Evolutionary conservation across 345 rosid genomes (phyloP), one percentile per base, ranked within the genome.

Genomic region (Pelargonium nanum): DNA sequence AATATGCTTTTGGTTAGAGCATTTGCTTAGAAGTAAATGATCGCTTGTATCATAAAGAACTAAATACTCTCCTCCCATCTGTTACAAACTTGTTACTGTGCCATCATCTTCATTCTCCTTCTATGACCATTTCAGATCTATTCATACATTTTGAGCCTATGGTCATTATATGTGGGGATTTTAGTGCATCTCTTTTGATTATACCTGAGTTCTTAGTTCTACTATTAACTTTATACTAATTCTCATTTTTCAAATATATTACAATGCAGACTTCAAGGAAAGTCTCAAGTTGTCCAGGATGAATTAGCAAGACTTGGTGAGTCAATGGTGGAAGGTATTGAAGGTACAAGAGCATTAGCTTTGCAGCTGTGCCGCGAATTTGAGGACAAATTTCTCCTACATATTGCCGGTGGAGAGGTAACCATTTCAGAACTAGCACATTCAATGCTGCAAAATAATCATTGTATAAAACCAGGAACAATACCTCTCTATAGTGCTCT

Each of bases 301-400:
- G 97, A 93, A 75, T 68, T 90, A 71, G 74, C 80, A 15, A 83
- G 87, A 81, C 85, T 94, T 73, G 99, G 99, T 65, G 96, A 80
- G 69, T 88, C 82, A 68, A 81, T 90, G 86, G 86, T 88, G 68
- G 70, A 62, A 65, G 85, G 87, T 76, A 69, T 90, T 57, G 99
- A 94, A 83, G 97, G 99, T 62, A 90, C 99, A 30, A 81, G 85
- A 80, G 97, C 97, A 66, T 66, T 94, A 55, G 99, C 97, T 57
- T 82, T 94, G 91, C 95, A 90, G 85, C 85, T 94, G 40, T 94
- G 99, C 66, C 97, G 99, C 66, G 97, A 94, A 72, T 94, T 88
- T 81, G 97, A 94, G 72, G 99, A 94, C 71, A 90, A 83, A 72
- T 94, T 94, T 83, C 97, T 94, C 68, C 86, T 52, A 62, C 99